phyloP scores from a whole-genome alignment of 352 stramenopile species.

The Phytophthora podocarpi region DNA sequence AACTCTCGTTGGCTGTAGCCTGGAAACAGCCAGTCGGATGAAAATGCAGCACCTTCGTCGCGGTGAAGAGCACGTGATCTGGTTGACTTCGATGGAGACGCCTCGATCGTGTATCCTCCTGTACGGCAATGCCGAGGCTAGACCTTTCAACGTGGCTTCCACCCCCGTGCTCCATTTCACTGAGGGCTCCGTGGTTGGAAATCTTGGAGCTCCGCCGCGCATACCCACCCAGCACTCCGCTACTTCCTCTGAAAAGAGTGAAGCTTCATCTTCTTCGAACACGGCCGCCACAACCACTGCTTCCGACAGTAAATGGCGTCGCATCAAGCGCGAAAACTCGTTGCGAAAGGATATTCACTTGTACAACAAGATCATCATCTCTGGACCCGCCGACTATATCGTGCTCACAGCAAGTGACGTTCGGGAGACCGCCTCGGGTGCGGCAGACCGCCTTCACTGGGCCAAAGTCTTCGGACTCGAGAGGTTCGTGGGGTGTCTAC shows the following conservation, averaged over 20 bases:
- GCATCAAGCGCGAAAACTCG: constrained; percentile 44
- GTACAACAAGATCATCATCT: constrained; percentile 47
- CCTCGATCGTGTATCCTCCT: constrained; percentile 45
- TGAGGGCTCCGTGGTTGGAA: constrained; percentile 48
- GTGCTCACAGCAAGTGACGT: constrained; percentile 43
- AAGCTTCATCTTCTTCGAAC: constrained; percentile 5
- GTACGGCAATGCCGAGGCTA: constrained; percentile 48
- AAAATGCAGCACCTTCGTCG: constrained; percentile 46
- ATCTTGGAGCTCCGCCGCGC: constrained; percentile 27
- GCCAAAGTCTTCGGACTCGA: constrained; percentile 43
- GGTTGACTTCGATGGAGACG: constrained; percentile 44
- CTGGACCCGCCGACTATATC: constrained; percentile 48
- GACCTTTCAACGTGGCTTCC: constrained; percentile 32
- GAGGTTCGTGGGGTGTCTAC: constrained; percentile 40
- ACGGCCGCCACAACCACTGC: not conserved
- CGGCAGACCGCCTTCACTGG: constrained; percentile 41
- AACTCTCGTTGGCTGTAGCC: constrained; percentile 7
- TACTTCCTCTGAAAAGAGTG: too few relatives aligned
- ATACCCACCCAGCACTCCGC: not conserved
- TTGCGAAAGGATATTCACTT: constrained; percentile 35
- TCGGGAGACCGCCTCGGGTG: constrained; percentile 31
- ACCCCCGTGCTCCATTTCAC: constrained; percentile 39
- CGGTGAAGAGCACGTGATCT: constrained; percentile 43
- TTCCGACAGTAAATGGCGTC: constrained; percentile 40
- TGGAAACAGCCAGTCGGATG: constrained; percentile 43